Evolutionary conservation across 2,329 filamentous ascomycete genomes (phyloP), one percentile per base, ranked within the genome.

Genomic region (Hypomyces perniciosus): DNA sequence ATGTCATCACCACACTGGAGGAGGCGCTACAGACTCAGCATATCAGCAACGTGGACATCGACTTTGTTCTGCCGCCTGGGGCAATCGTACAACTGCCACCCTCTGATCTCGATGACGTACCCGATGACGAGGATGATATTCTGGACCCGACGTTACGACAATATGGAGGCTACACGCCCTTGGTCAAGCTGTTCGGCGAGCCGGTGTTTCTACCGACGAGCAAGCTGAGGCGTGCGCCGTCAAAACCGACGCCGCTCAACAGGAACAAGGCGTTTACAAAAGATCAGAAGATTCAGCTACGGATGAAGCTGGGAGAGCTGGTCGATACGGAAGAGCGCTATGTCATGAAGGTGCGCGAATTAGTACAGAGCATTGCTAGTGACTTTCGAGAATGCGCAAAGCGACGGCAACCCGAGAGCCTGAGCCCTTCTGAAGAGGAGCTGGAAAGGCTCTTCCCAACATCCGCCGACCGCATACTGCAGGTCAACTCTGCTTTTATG

Each of bases 281-380:
- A 59, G 83, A 87, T 51, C 89, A 96, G 63, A 95, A 95, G 63
- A 79, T 90, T 58, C 86, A 87, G 47, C 73, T 96, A 58, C 83
- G 91, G 38, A 86, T 91, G 68, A 92, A 96, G 67, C 84, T 99
- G 77, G 84, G 82, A 53, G 93, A 99, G 67, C 72, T 97, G 53
- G 81, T 96, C 33, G 88, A 95, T 61, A 99, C 93, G 0, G 93
- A 99, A 67, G 90, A 93, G 65, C 85, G 89, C 66, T 99, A 97
- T 68, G 90, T 99, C 39, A 78, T 80, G 60, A 96, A 97, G 67
- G 71, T 99, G 51, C 82, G 88, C 55, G 88, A 93, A 58, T 72
- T 99, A 54, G 86, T 96, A 39, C 83, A 87, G 56, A 82, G 85
- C 53, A 83, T 96, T 30, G 90, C 90, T 28, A 81, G 83, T 49